Conservation (phyloP, 2,329 filamentous ascomycete genomes). For the Botrytis cinerea region DNA sequence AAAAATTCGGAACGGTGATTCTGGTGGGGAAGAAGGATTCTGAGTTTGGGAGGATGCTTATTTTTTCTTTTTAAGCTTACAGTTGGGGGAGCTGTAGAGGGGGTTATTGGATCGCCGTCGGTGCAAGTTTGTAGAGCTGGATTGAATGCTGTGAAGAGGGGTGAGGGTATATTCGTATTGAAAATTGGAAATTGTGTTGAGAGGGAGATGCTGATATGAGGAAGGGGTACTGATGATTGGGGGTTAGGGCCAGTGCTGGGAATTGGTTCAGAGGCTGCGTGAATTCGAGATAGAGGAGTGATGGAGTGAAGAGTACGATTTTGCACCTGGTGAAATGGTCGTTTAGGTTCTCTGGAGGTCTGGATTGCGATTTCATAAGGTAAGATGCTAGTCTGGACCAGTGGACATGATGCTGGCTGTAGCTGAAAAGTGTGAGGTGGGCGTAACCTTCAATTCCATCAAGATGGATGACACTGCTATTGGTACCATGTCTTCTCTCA, state of each 20-base stretch:
- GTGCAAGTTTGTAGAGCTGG: neutral
- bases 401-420: neutral
- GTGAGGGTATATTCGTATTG: neutral
- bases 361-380: neutral
- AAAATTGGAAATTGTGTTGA: neutral
- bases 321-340: neutral
- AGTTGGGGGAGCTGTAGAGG: neutral
- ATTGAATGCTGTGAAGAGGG: neutral
- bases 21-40: neutral
- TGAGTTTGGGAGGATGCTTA: neutral
- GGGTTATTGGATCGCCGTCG: neutral
- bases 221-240: no score
- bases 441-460: neutral
- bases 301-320: neutral
- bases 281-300: neutral
- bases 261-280: neutral
- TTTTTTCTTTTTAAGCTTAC: neutral
- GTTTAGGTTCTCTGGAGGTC: neutral
- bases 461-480: neutral
- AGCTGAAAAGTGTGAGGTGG: neutral
- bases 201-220: no score
- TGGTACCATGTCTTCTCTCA: neutral
- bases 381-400: neutral
- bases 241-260: neutral
- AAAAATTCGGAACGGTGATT: accelerated